phyloP scores from a whole-genome alignment of 2,329 filamentous ascomycete genomes.

The Fusarium tjaetaba region DNA sequence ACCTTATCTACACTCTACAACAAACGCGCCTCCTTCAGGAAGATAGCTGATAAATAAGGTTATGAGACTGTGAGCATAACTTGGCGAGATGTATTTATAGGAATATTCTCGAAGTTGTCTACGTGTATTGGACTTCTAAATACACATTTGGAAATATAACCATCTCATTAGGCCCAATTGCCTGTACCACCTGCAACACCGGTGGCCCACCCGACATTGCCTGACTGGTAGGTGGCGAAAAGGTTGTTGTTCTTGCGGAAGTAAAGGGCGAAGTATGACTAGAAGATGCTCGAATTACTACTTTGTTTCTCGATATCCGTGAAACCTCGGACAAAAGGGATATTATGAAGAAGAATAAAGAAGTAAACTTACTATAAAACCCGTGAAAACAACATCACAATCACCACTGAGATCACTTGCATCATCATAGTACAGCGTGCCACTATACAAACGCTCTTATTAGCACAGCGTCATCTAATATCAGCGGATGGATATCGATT shows the following conservation, averaged over 20 bases:
- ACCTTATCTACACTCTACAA: not conserved
- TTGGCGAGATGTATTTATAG: no score
- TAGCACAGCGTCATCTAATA: not conserved
- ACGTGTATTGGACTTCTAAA: not conserved
- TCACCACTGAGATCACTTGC: not conserved
- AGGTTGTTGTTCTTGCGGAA: not conserved
- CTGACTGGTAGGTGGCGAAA: not conserved
- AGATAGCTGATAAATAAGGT: not conserved
- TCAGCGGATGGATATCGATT: not conserved
- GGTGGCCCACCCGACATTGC: not conserved
- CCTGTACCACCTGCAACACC: not conserved
- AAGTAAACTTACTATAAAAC: not conserved
- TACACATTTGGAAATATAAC: not conserved
- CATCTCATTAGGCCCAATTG: not conserved
- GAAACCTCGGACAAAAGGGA: not conserved
- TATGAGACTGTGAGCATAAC: no score
- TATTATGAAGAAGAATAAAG: not conserved
- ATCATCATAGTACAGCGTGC: not conserved
- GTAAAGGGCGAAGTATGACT: not conserved
- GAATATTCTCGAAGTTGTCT: not conserved
- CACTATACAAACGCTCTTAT: accelerated
- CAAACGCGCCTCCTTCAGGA: not conserved
- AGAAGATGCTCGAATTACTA: not conserved
- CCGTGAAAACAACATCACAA: not conserved
- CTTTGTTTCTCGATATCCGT: not conserved